phyloP scores from a whole-genome alignment of 2,329 filamentous ascomycete species.

The Diaporthe citri region DNA sequence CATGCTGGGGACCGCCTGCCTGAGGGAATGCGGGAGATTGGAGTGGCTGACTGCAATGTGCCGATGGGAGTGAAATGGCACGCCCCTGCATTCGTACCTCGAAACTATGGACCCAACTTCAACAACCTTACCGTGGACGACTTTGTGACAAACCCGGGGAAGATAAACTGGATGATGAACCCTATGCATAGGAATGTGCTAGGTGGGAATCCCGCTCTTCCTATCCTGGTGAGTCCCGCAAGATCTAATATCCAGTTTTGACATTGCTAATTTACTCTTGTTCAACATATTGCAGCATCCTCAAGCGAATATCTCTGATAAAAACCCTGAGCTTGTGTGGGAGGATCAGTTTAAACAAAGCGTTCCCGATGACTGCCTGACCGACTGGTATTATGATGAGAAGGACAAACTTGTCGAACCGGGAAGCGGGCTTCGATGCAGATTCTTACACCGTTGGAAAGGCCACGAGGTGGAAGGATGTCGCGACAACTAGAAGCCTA shows the following conservation, averaged over 20 bases:
- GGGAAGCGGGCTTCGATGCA: background rate
- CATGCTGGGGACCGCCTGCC: background rate
- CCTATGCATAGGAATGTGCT: background rate
- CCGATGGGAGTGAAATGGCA: background rate
- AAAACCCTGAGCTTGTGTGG: background rate
- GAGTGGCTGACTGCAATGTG: background rate
- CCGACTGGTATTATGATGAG: constrained; percentile 11
- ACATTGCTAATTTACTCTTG: no score
- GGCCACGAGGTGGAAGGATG: background rate
- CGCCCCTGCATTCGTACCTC: background rate
- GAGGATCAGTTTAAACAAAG: background rate
- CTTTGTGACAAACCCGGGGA: background rate
- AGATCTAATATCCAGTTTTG: no score
- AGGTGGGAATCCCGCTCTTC: background rate
- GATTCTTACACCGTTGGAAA: background rate
- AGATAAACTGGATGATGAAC: background rate
- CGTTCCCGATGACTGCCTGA: background rate
- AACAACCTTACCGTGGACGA: background rate
- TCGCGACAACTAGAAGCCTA: background rate
- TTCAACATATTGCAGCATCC: background rate
- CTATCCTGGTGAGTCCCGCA: background rate
- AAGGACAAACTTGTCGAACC: background rate
- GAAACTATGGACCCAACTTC: background rate
- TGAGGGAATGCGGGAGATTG: constrained; percentile 13
- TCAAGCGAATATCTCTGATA: background rate